phyloP scores from a whole-genome alignment of 305 asterid species.

The Coffea humblotiana region DNA sequence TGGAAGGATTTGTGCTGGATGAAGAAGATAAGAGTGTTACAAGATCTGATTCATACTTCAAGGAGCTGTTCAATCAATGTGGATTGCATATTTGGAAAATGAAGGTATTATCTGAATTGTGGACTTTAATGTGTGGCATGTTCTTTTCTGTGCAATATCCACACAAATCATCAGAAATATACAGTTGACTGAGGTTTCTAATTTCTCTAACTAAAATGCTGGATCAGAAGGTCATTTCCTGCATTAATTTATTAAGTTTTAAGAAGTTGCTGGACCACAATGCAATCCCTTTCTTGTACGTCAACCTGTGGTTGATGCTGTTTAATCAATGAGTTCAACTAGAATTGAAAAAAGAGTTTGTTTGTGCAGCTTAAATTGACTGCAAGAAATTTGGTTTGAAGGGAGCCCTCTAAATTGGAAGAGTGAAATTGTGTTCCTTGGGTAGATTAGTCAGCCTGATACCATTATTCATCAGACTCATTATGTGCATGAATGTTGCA shows the following conservation, averaged over 20 bases:
- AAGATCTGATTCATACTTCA: conserved; percentile 86
- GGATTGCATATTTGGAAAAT: conserved; percentile 70
- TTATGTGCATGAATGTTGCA: not conserved
- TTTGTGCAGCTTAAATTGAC: not conserved
- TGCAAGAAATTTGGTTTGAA: not conserved
- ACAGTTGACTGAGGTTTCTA: not conserved
- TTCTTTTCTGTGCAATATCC: not conserved
- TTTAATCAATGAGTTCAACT: not conserved
- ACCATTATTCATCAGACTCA: not conserved
- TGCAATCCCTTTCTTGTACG: not conserved
- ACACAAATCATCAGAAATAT: not conserved
- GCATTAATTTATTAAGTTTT: not conserved
- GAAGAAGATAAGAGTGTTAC: conserved; percentile 86
- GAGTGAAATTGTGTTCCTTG: not conserved
- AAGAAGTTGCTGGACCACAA: not conserved
- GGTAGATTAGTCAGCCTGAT: not conserved
- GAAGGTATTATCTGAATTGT: conserved; percentile 46
- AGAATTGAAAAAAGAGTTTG: not conserved
- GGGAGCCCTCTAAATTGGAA: not conserved
- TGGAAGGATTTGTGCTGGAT: conserved; percentile 82
- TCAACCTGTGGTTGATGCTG: not conserved
- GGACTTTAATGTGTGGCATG: not conserved
- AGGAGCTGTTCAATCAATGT: conserved; percentile 73
- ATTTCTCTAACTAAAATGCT: no score
- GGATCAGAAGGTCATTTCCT: not conserved